These are phyloP conservation scores for Paulownia fortunei DNA, from an alignment of 257 asterid genomes.

Conservation along the genomic window DNA sequence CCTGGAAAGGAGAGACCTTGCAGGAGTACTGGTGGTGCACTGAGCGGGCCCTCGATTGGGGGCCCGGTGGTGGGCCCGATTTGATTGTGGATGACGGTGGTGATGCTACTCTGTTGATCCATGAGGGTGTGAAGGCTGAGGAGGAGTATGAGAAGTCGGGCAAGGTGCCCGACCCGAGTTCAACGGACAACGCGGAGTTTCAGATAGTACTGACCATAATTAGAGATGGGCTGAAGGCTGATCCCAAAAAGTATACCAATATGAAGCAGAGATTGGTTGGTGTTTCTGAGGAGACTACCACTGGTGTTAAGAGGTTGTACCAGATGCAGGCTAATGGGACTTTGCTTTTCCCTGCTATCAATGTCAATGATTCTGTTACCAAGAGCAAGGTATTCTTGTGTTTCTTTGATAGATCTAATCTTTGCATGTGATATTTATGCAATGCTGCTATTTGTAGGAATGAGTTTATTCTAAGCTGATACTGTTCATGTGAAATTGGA, in stretches of 20 bases:
- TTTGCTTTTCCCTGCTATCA: slow-evolving; percentile 81
- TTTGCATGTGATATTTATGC: neutral
- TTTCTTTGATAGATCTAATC: neutral
- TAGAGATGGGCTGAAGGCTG: slow-evolving; percentile 67
- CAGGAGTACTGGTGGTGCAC: slow-evolving; percentile 99
- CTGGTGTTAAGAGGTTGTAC: slow-evolving; percentile 91
- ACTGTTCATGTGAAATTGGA: neutral
- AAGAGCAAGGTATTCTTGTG: slow-evolving; percentile 78
- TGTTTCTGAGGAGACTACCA: slow-evolving; percentile 93
- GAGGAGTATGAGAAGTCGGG: slow-evolving; percentile 69
- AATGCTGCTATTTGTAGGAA: neutral
- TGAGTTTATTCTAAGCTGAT: neutral
- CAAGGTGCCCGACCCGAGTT: slow-evolving; percentile 67
- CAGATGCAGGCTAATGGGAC: slow-evolving; percentile 88
- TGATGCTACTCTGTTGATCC: slow-evolving; percentile 79
- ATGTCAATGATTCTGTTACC: slow-evolving; percentile 85
- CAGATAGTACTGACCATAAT: slow-evolving; percentile 76
- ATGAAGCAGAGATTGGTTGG: slow-evolving; percentile 91
- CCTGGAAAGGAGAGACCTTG: slow-evolving; percentile 89
- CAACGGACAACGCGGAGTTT: slow-evolving; percentile 83
- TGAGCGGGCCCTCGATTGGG: slow-evolving; percentile 90
- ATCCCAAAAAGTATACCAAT: slow-evolving; percentile 66
- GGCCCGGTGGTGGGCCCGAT: slow-evolving; percentile 84
- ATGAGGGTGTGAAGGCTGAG: slow-evolving; percentile 92
- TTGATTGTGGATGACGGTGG: slow-evolving; percentile 92